Evolutionary conservation across 2,329 filamentous ascomycete species (phyloP).

Genomic region (Fusarium scirpi): DNA sequence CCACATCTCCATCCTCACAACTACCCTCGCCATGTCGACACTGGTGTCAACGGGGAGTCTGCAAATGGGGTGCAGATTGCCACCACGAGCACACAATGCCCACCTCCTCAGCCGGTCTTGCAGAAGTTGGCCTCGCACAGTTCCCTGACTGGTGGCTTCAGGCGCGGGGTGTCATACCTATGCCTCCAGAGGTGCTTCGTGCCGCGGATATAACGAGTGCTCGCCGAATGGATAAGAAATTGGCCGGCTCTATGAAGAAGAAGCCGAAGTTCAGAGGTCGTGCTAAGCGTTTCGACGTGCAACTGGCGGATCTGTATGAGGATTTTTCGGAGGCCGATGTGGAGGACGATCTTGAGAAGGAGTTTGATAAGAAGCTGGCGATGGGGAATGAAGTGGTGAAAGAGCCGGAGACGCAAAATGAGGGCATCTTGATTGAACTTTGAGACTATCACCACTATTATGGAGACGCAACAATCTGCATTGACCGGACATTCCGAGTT

Average conservation of each 20-base stretch:
- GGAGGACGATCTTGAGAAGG: conserved; percentile 11
- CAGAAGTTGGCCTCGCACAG: conserved; percentile 56
- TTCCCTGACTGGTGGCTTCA: conserved; percentile 59
- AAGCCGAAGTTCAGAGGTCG: conserved; percentile 12
- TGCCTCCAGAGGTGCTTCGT: conserved; percentile 16
- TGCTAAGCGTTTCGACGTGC: not conserved
- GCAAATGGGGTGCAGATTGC: conserved; percentile 59
- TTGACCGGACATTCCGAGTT: not conserved
- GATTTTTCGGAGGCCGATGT: not conserved
- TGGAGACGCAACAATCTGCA: not conserved
- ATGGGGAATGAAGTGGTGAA: not conserved
- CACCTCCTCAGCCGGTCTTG: conserved; percentile 54
- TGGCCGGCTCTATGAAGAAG: not conserved
- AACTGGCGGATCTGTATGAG: not conserved
- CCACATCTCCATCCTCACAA: not conserved
- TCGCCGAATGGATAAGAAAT: conserved; percentile 17
- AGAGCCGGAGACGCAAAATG: conserved; percentile 4
- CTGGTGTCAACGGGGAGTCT: conserved; percentile 63
- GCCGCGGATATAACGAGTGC: not conserved
- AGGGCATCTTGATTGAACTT: conserved; percentile 30
- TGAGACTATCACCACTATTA: not conserved
- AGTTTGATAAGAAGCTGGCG: conserved; percentile 3
- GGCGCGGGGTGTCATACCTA: conserved; percentile 31
- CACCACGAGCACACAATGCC: conserved; percentile 63
- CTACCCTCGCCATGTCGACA: conserved; percentile 50